Evolutionary conservation across 306 rosid species (phyloP).

Genomic region (Hippophae gyantsensis): DNA sequence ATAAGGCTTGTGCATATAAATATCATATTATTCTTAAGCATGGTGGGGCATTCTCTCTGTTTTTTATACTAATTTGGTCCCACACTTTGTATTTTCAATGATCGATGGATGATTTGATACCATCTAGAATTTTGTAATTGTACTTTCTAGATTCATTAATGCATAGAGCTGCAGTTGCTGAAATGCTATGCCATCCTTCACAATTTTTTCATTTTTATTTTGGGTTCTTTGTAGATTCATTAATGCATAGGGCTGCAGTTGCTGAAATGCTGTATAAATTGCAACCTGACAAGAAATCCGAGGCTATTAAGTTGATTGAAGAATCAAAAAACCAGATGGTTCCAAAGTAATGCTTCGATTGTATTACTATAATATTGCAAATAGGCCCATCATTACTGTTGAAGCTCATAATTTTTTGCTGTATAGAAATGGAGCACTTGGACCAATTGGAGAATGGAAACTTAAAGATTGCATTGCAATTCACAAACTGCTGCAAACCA

Average conservation of each 20-base stretch:
- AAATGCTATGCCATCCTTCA: no score
- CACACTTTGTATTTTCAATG: no score
- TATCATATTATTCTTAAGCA: no score
- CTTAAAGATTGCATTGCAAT: conserved; percentile 71
- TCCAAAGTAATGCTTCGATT: conserved; percentile 37
- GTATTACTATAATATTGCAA: background rate
- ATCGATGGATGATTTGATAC: no score
- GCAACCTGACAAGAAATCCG: conserved; percentile 56
- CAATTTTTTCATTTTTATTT: conserved; percentile 1
- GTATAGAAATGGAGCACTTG: conserved; percentile 65
- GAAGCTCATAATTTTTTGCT: conserved; percentile 12
- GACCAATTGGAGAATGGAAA: conserved; percentile 61
- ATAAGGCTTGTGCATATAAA: no score
- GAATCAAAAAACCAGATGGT: conserved; percentile 49
- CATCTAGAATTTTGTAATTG: no score
- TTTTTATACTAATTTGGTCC: no score
- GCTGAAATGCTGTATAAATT: conserved; percentile 64
- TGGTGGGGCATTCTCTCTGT: no score
- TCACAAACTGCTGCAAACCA: conserved; percentile 64
- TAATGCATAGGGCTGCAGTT: conserved; percentile 86
- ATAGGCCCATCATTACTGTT: background rate
- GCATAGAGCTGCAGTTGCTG: no score
- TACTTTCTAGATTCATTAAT: no score
- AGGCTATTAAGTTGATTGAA: conserved; percentile 70
- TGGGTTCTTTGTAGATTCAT: conserved; percentile 53